phyloP scores from a whole-genome alignment of 441 rosid genomes.

The Syzygium syzygioides region DNA sequence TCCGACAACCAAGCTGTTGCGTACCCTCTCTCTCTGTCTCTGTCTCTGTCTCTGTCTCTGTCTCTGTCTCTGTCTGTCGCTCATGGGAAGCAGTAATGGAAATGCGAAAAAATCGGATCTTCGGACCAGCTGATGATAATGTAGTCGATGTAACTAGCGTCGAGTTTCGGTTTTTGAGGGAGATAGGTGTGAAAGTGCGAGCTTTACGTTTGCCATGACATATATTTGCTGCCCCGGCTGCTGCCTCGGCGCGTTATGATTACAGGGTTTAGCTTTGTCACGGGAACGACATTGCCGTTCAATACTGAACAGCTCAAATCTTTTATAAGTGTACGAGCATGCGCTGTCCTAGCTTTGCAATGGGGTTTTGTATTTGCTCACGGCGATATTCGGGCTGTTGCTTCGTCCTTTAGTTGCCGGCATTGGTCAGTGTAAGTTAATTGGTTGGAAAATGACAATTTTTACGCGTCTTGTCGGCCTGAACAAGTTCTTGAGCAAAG shows the following conservation, averaged over 20 bases:
- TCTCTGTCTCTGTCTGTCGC: neutral
- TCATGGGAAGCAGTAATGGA: neutral
- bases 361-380: neutral
- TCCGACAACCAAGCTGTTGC: conserved; percentile 47
- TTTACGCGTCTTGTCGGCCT: neutral
- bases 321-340: neutral
- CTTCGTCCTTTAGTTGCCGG: neutral
- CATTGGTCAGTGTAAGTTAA: neutral
- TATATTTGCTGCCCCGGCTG: neutral
- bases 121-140: neutral
- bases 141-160: neutral
- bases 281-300: neutral
- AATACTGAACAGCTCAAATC: neutral
- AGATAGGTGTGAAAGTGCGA: neutral
- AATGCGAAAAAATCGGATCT: neutral
- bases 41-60: neutral
- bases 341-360: neutral
- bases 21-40: neutral
- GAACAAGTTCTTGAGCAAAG: neutral
- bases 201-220: neutral
- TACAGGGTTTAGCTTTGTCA: neutral
- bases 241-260: neutral
- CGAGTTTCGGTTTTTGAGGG: neutral
- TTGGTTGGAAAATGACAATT: neutral
- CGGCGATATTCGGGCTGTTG: neutral